Base-by-base conservation (phyloP, 1,284 basidiomycete genomes). In the Apiotrichum porosum region DNA sequence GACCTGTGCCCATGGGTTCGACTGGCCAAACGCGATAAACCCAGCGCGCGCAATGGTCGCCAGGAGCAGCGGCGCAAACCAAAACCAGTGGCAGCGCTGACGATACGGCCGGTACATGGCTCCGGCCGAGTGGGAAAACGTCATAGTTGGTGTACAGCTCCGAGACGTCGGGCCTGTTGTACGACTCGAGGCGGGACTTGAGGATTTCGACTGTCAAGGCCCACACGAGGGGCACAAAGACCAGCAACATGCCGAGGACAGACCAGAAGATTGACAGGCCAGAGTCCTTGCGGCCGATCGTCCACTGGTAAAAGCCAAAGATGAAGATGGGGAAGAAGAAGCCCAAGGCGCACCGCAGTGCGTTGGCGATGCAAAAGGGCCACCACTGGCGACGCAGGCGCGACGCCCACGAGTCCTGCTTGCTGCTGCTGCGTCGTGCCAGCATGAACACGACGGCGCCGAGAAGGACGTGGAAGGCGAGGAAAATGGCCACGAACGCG, bases 231-330 rank as follows among this genome's bases (percentile, higher is more conserved):
- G 80, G 78, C n/a, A 76, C 57, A 26, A 86, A 63, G 6, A 83
- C 74, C 44, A 79, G 69, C 49, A 81, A 62, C 62, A 82, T 79
- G 57, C 81, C 58, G 78, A 82, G 54, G 37, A 86, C 73, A 2
- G 71, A 76, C 37, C 88, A 70, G 64, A 90, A 76, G 38, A 83
- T 75, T 0, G 89, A 81, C 2, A 91, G 77, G 81, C 86, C 88
- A 0, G 88, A 91, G 68, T 93, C 88, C 50, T 80, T 24, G 14
- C 26, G 40, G 22, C 72, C 78, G 50, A 94, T 77, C 0, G 84
- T 86, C 87, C 89, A 94, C 67, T 94, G 90, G 71, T 85, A 89
- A 65, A 94, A 81, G 8, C 80, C 76, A 61, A 94, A 88, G 50
- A 86, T 80, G 56, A 82, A 73, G 47, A 90, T 73, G 9, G 91